Base-by-base conservation (phyloP, 192 early-diverging fungal genomes). In the Lobosporangium transversale region DNA sequence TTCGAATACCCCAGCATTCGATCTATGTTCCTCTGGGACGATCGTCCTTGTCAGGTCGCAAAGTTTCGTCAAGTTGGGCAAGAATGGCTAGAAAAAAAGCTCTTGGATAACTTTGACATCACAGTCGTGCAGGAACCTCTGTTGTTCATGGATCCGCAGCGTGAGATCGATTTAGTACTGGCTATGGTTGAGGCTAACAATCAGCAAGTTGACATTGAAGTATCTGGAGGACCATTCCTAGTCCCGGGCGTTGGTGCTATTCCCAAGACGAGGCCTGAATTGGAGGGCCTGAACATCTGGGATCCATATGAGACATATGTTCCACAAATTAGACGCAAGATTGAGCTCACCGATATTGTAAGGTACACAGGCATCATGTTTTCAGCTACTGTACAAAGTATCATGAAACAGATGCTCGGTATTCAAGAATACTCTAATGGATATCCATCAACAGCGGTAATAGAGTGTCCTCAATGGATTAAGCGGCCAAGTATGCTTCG, bases 1-100 rank as follows among this genome's bases (percentile, higher is more conserved):
- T 60, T 70, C 6, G 85, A 83, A 21, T 83, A 86, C 42, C 84
- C 87, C 0, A 70, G 29, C 10, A 80, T 85, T 65, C 52, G 58
- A 0, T 49, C 82, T 18, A 81, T 89, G 31, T 45, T 51, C 47
- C 84, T 89, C 59, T 89, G 86, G 86, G 87, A 89, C 50, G 87
- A 89, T 50, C 85, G 87, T 14, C 57, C 64, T 0, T 68, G 85
- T 21, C 85, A 89, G 42, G 42, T 74, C 14, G 57, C 64, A 6
- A 67, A 55, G 42, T 76, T 76, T 33, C 63, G 53, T 0, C 50
- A 76, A 43, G 71, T 65, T 17, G 71, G 71, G 36, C 57, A 76
- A 31, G 64, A 66, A 51, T 76, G 71, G 71, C 64, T 76, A 21
- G 58, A 67, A 26, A 67, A 62, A 2, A 57, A 57, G 26, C 40